phyloP scores from a whole-genome alignment of 1,139 yeast genomes.

The Candida tetrigidarum region DNA sequence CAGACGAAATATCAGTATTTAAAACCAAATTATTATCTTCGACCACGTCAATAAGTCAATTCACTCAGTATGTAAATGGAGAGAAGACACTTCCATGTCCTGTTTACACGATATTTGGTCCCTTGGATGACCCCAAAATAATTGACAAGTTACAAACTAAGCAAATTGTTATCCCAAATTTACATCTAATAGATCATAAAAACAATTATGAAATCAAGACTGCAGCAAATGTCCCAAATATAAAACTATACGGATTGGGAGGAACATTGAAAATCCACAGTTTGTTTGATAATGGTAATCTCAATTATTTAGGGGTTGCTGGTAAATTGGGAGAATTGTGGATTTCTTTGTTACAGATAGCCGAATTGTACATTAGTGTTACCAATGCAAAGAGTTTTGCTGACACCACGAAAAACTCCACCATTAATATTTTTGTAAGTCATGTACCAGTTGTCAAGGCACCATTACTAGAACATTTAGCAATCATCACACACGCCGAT shows the following conservation, averaged over 20 bases:
- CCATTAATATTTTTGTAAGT: constrained; percentile 64
- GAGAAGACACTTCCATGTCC: constrained; percentile 55
- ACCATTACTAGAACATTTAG: constrained; percentile 69
- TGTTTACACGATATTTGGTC: constrained; percentile 77
- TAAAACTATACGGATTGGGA: constrained; percentile 71
- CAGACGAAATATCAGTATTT: constrained; percentile 32
- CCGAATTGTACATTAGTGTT: constrained; percentile 44
- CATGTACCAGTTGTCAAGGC: constrained; percentile 71
- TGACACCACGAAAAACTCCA: constrained; percentile 23
- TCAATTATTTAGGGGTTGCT: constrained; percentile 24
- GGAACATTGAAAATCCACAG: constrained; percentile 72
- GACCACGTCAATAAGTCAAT: constrained; percentile 39
- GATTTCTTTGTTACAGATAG: constrained; percentile 74
- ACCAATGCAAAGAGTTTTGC: constrained; percentile 15
- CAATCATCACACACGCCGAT: constrained; percentile 70
- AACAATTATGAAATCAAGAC: constrained; percentile 43
- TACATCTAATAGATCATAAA: constrained; percentile 64
- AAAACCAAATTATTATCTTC: constrained; percentile 34
- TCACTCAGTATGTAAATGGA: constrained; percentile 49
- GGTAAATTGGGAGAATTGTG: constrained; percentile 80
- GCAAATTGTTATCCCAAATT: constrained; percentile 55
- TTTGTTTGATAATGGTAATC: constrained; percentile 67
- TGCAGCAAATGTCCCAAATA: constrained; percentile 41
- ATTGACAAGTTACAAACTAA: constrained; percentile 64
- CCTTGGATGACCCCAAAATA: constrained; percentile 73